These are phyloP conservation scores for Lotmaria passim DNA, from an alignment of 208 protist species.

Conservation along the genomic window DNA sequence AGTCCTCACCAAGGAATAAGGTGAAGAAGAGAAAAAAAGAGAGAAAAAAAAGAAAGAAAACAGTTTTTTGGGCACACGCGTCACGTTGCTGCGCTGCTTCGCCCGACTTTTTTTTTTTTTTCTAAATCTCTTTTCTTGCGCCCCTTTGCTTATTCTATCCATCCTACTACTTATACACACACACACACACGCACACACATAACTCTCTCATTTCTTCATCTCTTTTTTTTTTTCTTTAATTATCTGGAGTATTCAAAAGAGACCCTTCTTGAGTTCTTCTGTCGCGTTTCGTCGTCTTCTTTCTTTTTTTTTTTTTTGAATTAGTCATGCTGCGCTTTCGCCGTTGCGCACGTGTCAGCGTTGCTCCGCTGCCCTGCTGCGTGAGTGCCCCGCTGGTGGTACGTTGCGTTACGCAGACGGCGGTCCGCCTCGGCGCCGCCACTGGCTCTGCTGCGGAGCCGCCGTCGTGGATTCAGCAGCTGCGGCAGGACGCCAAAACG, in stretches of 20 bases:
- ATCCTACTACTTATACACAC: too few relatives aligned
- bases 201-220: too few relatives aligned
- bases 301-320: background rate
- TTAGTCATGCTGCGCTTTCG: conserved; percentile 24
- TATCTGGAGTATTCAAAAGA: too few relatives aligned
- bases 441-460: conserved; percentile 10
- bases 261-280: too few relatives aligned
- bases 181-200: too few relatives aligned
- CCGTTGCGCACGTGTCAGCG: background rate
- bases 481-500: conserved; percentile 71
- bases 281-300: too few relatives aligned
- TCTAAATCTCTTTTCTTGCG: background rate
- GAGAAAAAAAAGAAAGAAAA: too few relatives aligned
- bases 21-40: too few relatives aligned
- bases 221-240: background rate
- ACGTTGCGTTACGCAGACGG: conserved; percentile 2
- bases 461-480: conserved; percentile 73
- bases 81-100: too few relatives aligned
- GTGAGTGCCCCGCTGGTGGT: background rate
- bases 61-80: too few relatives aligned
- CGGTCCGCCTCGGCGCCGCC: background rate
- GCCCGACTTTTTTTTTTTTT: conserved; percentile 12
- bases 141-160: background rate
- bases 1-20: too few relatives aligned
- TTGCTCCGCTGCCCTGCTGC: background rate